Percentiles rank a stretch among this genome's conserved stretches.
Conservation (phyloP, 805 yeast genomes). For the Starmerella tilneyi region DNA sequence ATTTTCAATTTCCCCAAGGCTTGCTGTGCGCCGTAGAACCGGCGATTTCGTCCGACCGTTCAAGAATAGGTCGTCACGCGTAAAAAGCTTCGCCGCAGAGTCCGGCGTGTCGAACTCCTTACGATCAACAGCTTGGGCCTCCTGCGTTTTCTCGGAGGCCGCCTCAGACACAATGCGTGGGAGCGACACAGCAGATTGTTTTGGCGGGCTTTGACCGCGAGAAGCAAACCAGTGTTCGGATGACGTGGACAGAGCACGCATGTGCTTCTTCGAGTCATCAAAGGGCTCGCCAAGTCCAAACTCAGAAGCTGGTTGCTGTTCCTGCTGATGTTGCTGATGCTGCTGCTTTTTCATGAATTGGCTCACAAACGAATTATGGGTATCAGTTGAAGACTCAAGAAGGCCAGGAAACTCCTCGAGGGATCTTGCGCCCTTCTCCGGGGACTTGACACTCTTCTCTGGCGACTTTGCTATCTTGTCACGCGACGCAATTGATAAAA, state of each 20-base stretch:
- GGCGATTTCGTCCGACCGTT: not conserved
- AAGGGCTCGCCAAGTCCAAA: constrained; percentile 8
- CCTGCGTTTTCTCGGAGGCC: no score
- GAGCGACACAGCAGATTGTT: not conserved
- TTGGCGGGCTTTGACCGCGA: constrained; percentile 4
- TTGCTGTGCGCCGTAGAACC: constrained; percentile 18
- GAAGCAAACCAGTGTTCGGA: constrained; percentile 13
- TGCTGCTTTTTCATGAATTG: constrained; percentile 7
- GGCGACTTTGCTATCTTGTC: not conserved
- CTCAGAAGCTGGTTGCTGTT: not conserved
- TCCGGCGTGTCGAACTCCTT: not conserved
- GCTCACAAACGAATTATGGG: constrained; percentile 2
- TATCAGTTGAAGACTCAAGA: not conserved
- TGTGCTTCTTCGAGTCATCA: constrained; percentile 8
- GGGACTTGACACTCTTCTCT: not conserved
- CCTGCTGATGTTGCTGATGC: constrained; percentile 1
- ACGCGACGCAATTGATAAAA: not conserved
- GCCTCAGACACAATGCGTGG: not conserved
- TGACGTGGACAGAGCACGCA: constrained; percentile 6
- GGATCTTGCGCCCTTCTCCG: no score
- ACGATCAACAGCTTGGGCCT: not conserved
- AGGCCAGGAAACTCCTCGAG: no score
- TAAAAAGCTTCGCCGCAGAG: constrained; percentile 4
- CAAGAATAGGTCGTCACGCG: constrained; percentile 5
- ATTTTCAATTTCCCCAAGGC: constrained; percentile 19